A percentile compares a stretch with the other conserved stretches of the same genome.
Evolutionary conservation across 352 stramenopile species (phyloP).

Genomic region (Pythium brachiatum): DNA sequence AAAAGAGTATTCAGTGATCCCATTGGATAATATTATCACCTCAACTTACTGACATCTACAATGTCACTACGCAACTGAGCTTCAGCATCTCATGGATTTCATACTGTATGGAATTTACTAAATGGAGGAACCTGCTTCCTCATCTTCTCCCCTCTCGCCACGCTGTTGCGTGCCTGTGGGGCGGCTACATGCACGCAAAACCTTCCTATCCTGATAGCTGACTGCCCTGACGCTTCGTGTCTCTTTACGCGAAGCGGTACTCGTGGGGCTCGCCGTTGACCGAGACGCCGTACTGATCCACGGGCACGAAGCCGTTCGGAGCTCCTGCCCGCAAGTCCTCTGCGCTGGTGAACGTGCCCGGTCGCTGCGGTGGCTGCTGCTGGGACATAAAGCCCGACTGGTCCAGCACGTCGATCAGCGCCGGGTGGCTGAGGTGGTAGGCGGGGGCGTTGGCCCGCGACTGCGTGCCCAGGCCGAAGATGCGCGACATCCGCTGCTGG

Average conservation of each 20-base stretch:
- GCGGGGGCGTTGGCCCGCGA: constrained; percentile 58
- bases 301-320: constrained; percentile 21
- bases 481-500: constrained; percentile 89
- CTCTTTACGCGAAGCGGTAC: constrained; percentile 22
- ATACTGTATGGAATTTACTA: not conserved
- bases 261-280: constrained; percentile 25
- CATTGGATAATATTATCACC: constrained; percentile 5
- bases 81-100: not conserved
- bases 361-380: constrained; percentile 32
- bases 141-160: not conserved
- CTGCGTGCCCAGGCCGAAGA: constrained; percentile 76
- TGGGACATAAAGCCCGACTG: constrained; percentile 65
- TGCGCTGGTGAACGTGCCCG: constrained; percentile 44
- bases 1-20: constrained; percentile 13
- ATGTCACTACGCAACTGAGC: not conserved
- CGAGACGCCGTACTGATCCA: constrained; percentile 16
- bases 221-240: not conserved
- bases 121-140: not conserved
- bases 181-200: constrained; percentile 1
- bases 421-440: constrained; percentile 73
- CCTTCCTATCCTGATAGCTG: not conserved
- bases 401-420: constrained; percentile 79
- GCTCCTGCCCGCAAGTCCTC: constrained; percentile 16
- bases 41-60: not conserved
- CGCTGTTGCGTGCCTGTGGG: not conserved